A percentile compares a stretch with the other conserved stretches of the same genome.
Conservation (phyloP, 1,284 basidiomycete genomes). For the Amylostereum chailletii region DNA sequence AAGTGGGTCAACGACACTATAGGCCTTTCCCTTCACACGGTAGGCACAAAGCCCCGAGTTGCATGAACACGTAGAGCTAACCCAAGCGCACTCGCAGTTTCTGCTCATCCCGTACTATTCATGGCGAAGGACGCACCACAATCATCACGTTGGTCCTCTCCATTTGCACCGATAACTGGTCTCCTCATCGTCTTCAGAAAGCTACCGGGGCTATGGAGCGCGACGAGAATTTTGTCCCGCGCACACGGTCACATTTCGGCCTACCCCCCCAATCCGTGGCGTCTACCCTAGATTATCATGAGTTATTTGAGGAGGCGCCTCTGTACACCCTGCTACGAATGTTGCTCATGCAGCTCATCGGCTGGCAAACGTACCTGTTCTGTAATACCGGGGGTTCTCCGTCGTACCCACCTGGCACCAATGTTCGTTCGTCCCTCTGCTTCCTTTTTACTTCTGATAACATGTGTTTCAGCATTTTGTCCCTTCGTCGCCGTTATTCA, state of each 20-base stretch:
- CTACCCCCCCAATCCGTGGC: conserved; percentile 29
- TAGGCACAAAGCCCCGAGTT: conserved; percentile 3
- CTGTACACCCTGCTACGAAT: conserved; percentile 56
- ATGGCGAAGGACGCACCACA: conserved; percentile 49
- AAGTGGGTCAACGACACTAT: conserved; percentile 29
- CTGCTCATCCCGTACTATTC: conserved; percentile 49
- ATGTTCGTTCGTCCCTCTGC: conserved; percentile 32
- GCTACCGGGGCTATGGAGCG: conserved; percentile 40
- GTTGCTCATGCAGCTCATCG: conserved; percentile 54
- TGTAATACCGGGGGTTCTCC: conserved; percentile 65
- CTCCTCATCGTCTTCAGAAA: conserved; percentile 21
- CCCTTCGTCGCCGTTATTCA: conserved; percentile 75
- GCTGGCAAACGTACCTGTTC: conserved; percentile 71
- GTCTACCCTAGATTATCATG: conserved; percentile 31
- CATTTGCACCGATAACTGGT: neutral
- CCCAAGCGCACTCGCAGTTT: too few species aligned
- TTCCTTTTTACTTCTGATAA: neutral
- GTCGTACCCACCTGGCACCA: too few species aligned
- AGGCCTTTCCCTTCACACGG: conserved; percentile 35
- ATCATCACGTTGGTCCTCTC: conserved; percentile 30
- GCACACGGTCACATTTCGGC: conserved; percentile 31
- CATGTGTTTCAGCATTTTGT: too few species aligned
- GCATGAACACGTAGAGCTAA: too few species aligned
- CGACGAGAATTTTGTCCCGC: conserved; percentile 42
- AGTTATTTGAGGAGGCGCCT: conserved; percentile 58